Evolutionary conservation across 2,329 filamentous ascomycete species (phyloP).

Genomic region (Ophiocordyceps camponoti-floridani): DNA sequence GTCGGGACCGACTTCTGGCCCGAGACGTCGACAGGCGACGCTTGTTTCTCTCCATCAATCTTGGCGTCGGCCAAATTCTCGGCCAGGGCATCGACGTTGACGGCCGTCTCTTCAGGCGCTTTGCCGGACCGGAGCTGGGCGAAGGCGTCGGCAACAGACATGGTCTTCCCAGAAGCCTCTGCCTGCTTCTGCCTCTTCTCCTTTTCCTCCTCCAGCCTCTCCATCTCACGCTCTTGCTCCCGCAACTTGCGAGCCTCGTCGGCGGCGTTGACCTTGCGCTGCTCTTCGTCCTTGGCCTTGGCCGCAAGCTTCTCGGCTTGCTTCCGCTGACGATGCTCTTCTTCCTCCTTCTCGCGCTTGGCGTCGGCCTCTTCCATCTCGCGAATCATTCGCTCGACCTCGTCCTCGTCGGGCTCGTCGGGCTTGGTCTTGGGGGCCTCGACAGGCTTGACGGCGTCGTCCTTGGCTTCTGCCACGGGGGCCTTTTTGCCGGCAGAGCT

Average conservation of each 20-base stretch:
- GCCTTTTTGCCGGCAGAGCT: neutral
- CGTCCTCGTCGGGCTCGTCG: constrained; percentile 30
- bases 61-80: constrained; percentile 34
- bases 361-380: constrained; percentile 43
- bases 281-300: constrained; percentile 31
- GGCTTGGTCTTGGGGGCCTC: constrained; percentile 13
- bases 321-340: constrained; percentile 25
- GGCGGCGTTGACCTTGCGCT: constrained; percentile 25
- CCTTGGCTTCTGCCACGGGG: constrained; percentile 8
- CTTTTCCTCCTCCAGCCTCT: constrained; percentile 53
- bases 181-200: constrained; percentile 34
- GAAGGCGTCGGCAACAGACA: constrained; percentile 33
- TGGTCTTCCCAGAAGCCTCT: constrained; percentile 29
- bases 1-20: constrained; percentile 30
- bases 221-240: constrained; percentile 57
- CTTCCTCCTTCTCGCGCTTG: constrained; percentile 28
- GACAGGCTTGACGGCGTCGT: constrained; percentile 11
- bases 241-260: constrained; percentile 48
- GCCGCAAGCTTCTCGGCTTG: constrained; percentile 26
- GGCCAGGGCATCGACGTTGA: constrained; percentile 19
- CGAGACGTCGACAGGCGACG: constrained; percentile 24
- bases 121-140: constrained; percentile 21
- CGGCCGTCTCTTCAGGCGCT: constrained; percentile 14
- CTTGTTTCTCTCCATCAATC: constrained; percentile 23
- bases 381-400: constrained; percentile 39